Percentiles rank a stretch among this genome's conserved stretches.
These are phyloP conservation scores for Plasmodium gallinaceum DNA, from an alignment of 169 alveolate genomes.

Conservation along the genomic window DNA sequence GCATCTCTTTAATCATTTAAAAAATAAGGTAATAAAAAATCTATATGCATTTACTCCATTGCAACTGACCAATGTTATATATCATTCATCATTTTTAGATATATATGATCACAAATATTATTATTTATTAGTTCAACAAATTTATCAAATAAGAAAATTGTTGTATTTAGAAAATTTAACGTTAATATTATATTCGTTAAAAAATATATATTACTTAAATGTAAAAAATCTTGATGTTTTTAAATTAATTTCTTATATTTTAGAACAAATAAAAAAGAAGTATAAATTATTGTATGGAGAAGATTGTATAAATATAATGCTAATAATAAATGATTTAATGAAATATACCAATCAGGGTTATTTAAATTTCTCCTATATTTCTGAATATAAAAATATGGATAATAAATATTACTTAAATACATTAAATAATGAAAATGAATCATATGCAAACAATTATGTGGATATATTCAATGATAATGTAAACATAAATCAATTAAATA, in stretches of 20 bases:
- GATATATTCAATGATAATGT: slow-evolving; percentile 53
- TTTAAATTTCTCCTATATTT: not conserved
- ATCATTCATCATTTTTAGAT: slow-evolving; percentile 71
- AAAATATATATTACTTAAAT: slow-evolving; percentile 57
- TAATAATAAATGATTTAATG: slow-evolving; percentile 30
- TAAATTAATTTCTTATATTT: slow-evolving; percentile 36
- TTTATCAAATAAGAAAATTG: slow-evolving; percentile 38
- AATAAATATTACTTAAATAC: not conserved
- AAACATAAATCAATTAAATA: not conserved
- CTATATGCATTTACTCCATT: slow-evolving; percentile 70
- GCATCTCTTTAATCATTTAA: slow-evolving; percentile 41
- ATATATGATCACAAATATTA: slow-evolving; percentile 67
- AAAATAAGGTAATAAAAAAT: slow-evolving; percentile 68
- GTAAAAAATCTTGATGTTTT: slow-evolving; percentile 41
- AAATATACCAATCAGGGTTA: slow-evolving; percentile 43
- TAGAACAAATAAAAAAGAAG: slow-evolving; percentile 34
- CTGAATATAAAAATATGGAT: not conserved
- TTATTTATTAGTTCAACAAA: slow-evolving; percentile 63
- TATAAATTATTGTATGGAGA: slow-evolving; percentile 61
- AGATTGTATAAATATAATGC: slow-evolving; percentile 69
- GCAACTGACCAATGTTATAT: slow-evolving; percentile 64
- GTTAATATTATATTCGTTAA: slow-evolving; percentile 53
- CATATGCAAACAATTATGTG: not conserved
- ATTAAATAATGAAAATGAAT: not conserved
- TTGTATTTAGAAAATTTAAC: slow-evolving; percentile 61